phyloP scores from a whole-genome alignment of 768 basidiomycete species.

The Polyporus arcularius region DNA sequence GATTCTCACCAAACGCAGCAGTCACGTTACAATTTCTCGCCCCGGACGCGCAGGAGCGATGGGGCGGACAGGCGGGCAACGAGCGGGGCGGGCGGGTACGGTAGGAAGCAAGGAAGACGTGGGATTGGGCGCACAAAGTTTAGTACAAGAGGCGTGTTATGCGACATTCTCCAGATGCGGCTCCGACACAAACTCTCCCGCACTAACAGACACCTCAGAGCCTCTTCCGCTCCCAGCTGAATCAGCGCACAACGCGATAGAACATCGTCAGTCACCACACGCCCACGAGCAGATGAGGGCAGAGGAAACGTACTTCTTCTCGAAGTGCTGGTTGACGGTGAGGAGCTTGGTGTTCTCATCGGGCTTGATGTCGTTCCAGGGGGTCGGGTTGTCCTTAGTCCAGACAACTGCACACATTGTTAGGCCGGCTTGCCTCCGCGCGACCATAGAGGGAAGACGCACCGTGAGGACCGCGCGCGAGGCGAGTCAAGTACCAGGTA shows the following conservation, averaged over 20 bases:
- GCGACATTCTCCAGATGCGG: neutral
- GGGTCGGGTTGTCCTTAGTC: constrained; percentile 76
- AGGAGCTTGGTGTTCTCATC: constrained; percentile 75
- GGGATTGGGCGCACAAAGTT: neutral
- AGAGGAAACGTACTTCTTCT: constrained; percentile 58
- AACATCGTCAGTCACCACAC: constrained; percentile 2
- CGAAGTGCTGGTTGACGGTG: constrained; percentile 71
- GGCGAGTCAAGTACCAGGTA: constrained; percentile 43
- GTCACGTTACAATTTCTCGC: neutral
- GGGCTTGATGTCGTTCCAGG: constrained; percentile 83
- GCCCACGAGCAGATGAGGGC: constrained; percentile 8
- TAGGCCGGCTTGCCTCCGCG: too few species aligned
- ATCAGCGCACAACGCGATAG: neutral
- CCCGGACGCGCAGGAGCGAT: neutral
- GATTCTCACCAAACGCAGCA: neutral
- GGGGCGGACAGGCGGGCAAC: neutral
- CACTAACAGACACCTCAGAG: constrained; percentile 43
- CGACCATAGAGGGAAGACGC: constrained; percentile 11
- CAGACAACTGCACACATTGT: constrained; percentile 46
- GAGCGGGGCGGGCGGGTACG: neutral
- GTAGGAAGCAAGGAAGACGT: neutral
- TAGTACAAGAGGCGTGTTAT: neutral
- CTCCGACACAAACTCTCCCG: neutral
- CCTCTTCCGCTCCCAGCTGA: constrained; percentile 77
- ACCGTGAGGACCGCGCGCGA: constrained; percentile 47